Conservation (phyloP, 345 rosid species). For the Salix viminalis region DNA sequence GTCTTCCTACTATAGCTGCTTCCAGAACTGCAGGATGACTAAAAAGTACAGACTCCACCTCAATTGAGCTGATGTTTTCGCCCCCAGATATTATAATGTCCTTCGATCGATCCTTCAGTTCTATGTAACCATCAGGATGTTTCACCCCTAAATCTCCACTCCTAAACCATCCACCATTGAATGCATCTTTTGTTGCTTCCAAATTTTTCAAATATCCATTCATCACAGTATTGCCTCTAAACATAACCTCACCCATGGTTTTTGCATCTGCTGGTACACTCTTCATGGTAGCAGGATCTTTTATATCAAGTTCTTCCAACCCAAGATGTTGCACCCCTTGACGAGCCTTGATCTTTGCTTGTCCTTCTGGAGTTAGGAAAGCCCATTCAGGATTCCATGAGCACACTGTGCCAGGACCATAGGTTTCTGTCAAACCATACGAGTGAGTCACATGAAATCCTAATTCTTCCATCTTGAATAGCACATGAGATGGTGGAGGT, state of each 20-base stretch:
- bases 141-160: constrained; percentile 41
- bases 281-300: constrained; percentile 39
- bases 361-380: constrained; percentile 21
- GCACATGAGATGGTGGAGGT: constrained; percentile 26
- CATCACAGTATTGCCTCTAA: constrained; percentile 44
- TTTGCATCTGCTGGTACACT: constrained; percentile 35
- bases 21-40: constrained; percentile 38
- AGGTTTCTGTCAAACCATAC: constrained; percentile 33
- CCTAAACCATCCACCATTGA: constrained; percentile 38
- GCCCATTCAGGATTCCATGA: constrained; percentile 32
- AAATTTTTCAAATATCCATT: constrained; percentile 36
- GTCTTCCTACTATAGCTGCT: constrained; percentile 39
- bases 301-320: constrained; percentile 29
- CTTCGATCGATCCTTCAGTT: constrained; percentile 38
- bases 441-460: constrained; percentile 25
- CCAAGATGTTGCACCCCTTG: constrained; percentile 40
- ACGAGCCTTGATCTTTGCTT: constrained; percentile 36
- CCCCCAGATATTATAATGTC: constrained; percentile 46
- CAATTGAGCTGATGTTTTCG: constrained; percentile 41
- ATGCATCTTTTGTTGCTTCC: constrained; percentile 36
- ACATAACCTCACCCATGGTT: constrained; percentile 42
- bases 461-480: constrained; percentile 22
- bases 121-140: constrained; percentile 42
- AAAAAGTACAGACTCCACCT: constrained; percentile 33
- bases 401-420: constrained; percentile 28